Evolutionary conservation across 2,329 filamentous ascomycete species (phyloP).

Genomic region (Chlorencoelia australis): DNA sequence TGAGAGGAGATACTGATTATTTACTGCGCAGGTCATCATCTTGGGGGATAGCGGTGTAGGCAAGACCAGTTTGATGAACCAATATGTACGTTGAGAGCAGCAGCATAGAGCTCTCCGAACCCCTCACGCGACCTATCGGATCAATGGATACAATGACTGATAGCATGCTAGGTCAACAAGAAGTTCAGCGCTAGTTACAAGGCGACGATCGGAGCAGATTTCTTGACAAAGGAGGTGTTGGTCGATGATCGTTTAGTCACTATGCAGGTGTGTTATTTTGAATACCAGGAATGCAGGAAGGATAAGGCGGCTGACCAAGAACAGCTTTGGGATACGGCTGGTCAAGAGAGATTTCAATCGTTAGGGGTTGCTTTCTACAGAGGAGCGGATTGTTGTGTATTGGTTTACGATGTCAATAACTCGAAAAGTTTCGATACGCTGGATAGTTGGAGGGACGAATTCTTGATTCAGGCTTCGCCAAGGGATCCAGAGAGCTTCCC

Average conservation of each 20-base stretch:
- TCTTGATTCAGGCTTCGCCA: constrained; percentile 92
- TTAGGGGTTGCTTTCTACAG: constrained; percentile 96
- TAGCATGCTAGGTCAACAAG: constrained; percentile 76
- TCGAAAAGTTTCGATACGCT: constrained; percentile 98
- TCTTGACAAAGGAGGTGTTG: constrained; percentile 93
- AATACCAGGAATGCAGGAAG: not conserved
- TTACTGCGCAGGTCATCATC: constrained; percentile 72
- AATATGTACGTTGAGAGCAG: constrained; percentile 91
- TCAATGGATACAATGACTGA: constrained; percentile 10
- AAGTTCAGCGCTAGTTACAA: constrained; percentile 99
- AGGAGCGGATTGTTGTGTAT: constrained; percentile 92
- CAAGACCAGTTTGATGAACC: constrained; percentile 99
- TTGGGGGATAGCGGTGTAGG: constrained; percentile 97
- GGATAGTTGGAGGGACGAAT: constrained; percentile 97
- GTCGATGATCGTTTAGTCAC: constrained; percentile 96
- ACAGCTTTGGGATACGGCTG: constrained; percentile 95
- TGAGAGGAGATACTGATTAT: constrained; percentile 4
- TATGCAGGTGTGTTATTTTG: constrained; percentile 65
- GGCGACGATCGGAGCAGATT: constrained; percentile 96
- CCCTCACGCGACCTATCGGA: not conserved
- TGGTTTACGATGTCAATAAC: constrained; percentile 98
- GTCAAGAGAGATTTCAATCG: constrained; percentile 95
- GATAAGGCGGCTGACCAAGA: constrained; percentile 10
- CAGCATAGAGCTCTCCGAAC: constrained; percentile 1
- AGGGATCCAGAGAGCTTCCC: constrained; percentile 96